Base-by-base conservation (phyloP, 164 flowering plant species). In the Platanus orientalis region DNA sequence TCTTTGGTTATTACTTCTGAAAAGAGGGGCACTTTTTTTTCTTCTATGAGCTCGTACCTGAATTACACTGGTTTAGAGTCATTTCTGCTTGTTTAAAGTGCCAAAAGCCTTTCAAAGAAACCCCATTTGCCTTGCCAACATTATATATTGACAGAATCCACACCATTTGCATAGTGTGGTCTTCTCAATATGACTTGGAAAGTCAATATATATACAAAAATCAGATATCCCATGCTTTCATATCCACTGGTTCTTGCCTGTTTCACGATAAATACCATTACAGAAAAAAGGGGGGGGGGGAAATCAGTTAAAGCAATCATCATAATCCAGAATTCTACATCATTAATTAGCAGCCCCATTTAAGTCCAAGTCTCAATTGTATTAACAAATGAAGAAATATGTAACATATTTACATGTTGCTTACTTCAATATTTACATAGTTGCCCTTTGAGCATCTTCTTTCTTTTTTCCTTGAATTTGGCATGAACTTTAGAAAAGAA, bases 141-240 rank as follows among this genome's bases (percentile, higher is more conserved):
- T 1, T 2, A 19, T 3, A 7, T 36, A 36, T 36, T 36, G 9
- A 36, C 42, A 36, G n/a, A n/a, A 7, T 14, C 42, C 42, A 21
- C 55, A 21, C 49, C 16, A 7, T 30, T 58, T 49, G 57, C 57
- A 65, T 83, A 78, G 53, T 63, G 51, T 59, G 57, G 73, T 77
- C 88, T 78, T 81, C 88, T 78, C 74, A 76, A 74, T 59, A 82
- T 68, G 62, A 78, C 75, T 73, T 81, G 80, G 58, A 80, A 69
- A n/a, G 71, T 73, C 83, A 86, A 63, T 83, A 88, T 66, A 72
- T 55, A 69, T 61, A 80, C 77, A 66, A 79, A 78, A 73, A 68
- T 71, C 82, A 82, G 80, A 71, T 76, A 79, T 63, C 80, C 63
- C 76, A 82, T 70, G 81, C 87, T 81, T 73, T 72, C 75, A 67